Percentiles rank a stretch among this genome's conserved stretches.
Evolutionary conservation across 352 stramenopile species (phyloP).

Genomic region (Pythium chondricola): DNA sequence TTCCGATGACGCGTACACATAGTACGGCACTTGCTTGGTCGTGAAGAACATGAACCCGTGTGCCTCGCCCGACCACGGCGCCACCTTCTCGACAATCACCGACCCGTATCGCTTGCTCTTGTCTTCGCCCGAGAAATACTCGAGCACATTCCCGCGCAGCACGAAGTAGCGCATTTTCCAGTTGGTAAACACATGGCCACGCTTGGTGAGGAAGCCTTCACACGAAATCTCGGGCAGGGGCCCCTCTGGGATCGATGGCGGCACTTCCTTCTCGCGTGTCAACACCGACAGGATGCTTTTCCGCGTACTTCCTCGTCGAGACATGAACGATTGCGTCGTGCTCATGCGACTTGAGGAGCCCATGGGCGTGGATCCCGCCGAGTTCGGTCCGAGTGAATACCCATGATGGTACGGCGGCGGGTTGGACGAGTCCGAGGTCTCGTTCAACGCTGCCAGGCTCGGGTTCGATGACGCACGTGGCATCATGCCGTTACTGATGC

Average conservation of each 20-base stretch:
- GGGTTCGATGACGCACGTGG: slow-evolving; percentile 62
- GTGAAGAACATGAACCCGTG: slow-evolving; percentile 90
- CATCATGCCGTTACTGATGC: slow-evolving; percentile 21
- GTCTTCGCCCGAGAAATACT: slow-evolving; percentile 82
- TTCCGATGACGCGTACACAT: slow-evolving; percentile 83
- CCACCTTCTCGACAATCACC: slow-evolving; percentile 85
- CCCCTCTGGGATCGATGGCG: slow-evolving; percentile 47
- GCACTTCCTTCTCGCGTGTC: slow-evolving; percentile 64
- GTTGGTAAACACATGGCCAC: slow-evolving; percentile 85
- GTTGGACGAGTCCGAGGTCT: slow-evolving; percentile 24
- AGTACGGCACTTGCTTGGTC: slow-evolving; percentile 86
- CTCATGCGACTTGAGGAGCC: slow-evolving; percentile 18
- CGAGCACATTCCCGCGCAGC: slow-evolving; percentile 69
- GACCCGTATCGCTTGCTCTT: slow-evolving; percentile 82
- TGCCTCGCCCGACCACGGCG: slow-evolving; percentile 75
- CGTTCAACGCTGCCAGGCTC: slow-evolving; percentile 42
- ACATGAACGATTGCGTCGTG: slow-evolving; percentile 23
- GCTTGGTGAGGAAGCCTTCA: slow-evolving; percentile 83
- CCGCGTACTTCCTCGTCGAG: slow-evolving; percentile 51
- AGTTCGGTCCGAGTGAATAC: slow-evolving; percentile 63
- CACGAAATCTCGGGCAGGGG: slow-evolving; percentile 49
- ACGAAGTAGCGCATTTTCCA: slow-evolving; percentile 90
- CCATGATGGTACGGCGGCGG: slow-evolving; percentile 32
- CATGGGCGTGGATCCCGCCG: slow-evolving; percentile 13
- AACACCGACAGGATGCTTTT: slow-evolving; percentile 77